A percentile compares a stretch with the other conserved stretches of the same genome.
Conservation (phyloP, 345 rosid species). For the Sapria himalayana region DNA sequence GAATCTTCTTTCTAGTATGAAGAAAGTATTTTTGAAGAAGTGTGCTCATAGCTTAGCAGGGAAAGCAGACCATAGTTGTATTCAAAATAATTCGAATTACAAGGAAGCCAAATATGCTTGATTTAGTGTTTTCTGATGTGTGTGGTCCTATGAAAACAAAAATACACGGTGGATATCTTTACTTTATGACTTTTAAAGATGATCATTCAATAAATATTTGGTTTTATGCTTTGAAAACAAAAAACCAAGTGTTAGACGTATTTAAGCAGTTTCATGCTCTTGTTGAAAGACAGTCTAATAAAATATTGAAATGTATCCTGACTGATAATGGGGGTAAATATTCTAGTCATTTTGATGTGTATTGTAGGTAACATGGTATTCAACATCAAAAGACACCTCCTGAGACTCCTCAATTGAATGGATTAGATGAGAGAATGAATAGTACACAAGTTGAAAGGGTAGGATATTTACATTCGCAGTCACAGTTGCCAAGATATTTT, state of each 20-base stretch:
- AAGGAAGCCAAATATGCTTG: neutral
- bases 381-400: conserved; percentile 1
- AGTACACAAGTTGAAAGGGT: neutral
- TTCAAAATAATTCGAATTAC: too few relatives aligned
- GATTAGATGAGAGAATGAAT: conserved; percentile 6
- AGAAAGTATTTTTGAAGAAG: too few relatives aligned
- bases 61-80: too few relatives aligned
- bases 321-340: conserved; percentile 4
- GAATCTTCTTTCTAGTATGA: too few relatives aligned
- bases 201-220: neutral
- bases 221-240: neutral
- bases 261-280: too few relatives aligned
- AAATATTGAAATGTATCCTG: neutral
- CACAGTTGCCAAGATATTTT: conserved; percentile 1
- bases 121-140: neutral
- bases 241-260: conserved; percentile 1
- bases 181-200: too few relatives aligned
- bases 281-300: neutral
- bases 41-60: too few relatives aligned
- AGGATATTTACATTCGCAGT: neutral
- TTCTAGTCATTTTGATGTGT: neutral
- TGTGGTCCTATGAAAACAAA: neutral
- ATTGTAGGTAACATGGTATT: neutral
- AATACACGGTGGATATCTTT: too few relatives aligned
- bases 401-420: conserved; percentile 2